A percentile compares a stretch with the other conserved stretches of the same genome.
These are phyloP conservation scores for Cutaneotrichosporon cutaneum DNA, from an alignment of 1,284 basidiomycete species.

Conservation along the genomic window DNA sequence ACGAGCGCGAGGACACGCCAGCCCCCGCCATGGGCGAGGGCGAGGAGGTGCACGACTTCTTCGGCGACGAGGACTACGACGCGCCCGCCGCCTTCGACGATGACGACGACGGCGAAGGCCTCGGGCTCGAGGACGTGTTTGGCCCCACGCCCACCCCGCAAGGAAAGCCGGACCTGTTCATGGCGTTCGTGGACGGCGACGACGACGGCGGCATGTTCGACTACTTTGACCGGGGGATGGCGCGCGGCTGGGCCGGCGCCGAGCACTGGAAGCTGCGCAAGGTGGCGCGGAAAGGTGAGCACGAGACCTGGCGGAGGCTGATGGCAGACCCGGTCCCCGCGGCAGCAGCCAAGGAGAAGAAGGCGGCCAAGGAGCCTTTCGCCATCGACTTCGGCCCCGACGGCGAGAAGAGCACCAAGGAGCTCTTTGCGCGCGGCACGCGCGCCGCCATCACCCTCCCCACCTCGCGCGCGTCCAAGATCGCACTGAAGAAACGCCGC, in stretches of 20 bases:
- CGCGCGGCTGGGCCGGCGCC: constrained; percentile 97
- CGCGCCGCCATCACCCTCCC: constrained; percentile 67
- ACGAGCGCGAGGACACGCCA: constrained; percentile 12
- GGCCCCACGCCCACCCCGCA: constrained; percentile 24
- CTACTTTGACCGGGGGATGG: constrained; percentile 86
- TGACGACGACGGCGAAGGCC: constrained; percentile 50
- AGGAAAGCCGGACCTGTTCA: constrained; percentile 67
- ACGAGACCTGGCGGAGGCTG: not conserved
- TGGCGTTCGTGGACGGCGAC: constrained; percentile 73
- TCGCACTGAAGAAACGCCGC: constrained; percentile 53
- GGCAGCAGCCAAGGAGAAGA: constrained; percentile 57
- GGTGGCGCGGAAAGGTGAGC: constrained; percentile 59
- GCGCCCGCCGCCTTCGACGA: constrained; percentile 58
- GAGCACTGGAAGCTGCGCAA: constrained; percentile 95
- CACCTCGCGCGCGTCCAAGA: too few species aligned
- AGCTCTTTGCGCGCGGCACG: constrained; percentile 76
- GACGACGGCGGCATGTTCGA: constrained; percentile 68
- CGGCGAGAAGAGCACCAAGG: constrained; percentile 59
- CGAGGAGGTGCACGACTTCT: constrained; percentile 52
- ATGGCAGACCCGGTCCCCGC: constrained; percentile 56
- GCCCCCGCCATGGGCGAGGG: not conserved
- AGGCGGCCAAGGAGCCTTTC: constrained; percentile 78
- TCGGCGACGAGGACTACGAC: constrained; percentile 66
- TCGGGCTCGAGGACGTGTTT: constrained; percentile 51
- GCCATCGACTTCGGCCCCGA: constrained; percentile 78